Percentiles rank a stretch among this genome's conserved stretches.
Conservation (phyloP, 2,329 filamentous ascomycete genomes). For the Geosmithia morbida region DNA sequence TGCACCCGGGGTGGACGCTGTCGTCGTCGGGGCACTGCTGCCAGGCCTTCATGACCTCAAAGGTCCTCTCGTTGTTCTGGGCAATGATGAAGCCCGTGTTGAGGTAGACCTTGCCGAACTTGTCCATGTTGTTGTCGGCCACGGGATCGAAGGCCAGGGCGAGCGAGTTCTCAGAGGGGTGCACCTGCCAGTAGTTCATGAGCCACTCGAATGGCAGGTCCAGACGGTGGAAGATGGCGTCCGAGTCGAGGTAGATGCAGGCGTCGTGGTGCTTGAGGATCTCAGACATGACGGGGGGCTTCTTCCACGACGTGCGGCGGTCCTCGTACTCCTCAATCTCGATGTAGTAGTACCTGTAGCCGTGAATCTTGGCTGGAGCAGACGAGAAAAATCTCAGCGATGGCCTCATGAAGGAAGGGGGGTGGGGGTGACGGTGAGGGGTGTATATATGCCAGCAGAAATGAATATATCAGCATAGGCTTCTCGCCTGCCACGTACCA, state of each 20-base stretch:
- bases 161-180: slow-evolving; percentile 22
- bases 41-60: slow-evolving; percentile 34
- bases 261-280: slow-evolving; percentile 27
- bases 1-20: slow-evolving; percentile 21
- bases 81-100: slow-evolving; percentile 40
- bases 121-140: slow-evolving; percentile 21
- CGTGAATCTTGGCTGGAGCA: slow-evolving; percentile 30
- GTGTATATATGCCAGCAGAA: neutral
- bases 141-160: slow-evolving; percentile 25
- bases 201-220: slow-evolving; percentile 31
- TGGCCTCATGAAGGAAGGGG: no score
- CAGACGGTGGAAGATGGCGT: slow-evolving; percentile 26
- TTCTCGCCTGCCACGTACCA: slow-evolving; percentile 14
- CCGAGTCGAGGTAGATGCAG: slow-evolving; percentile 29
- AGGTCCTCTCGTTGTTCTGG: slow-evolving; percentile 32
- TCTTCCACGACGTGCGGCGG: slow-evolving; percentile 30
- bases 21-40: slow-evolving; percentile 23
- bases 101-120: slow-evolving; percentile 23
- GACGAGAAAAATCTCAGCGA: no score
- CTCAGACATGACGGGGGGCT: slow-evolving; percentile 24
- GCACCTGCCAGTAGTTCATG: slow-evolving; percentile 29
- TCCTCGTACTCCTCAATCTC: slow-evolving; percentile 20
- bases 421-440: no score
- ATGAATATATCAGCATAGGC: no score
- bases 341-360: slow-evolving; percentile 31